These are phyloP conservation scores for Agroathelia rolfsii DNA, from an alignment of 1,284 basidiomycete species.

Conservation along the genomic window DNA sequence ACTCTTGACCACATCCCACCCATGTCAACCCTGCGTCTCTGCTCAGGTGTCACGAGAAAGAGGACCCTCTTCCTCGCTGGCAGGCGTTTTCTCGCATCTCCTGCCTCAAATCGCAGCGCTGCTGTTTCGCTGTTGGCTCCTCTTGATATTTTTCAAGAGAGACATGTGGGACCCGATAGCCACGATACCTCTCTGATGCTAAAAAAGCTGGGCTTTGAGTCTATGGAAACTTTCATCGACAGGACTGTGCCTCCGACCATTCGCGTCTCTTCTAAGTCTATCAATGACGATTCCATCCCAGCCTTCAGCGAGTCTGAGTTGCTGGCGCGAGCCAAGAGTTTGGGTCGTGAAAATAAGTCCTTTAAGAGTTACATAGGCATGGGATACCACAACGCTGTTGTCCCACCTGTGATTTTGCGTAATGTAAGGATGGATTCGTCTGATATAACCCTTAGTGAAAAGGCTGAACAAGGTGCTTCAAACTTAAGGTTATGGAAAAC, in stretches of 20 bases:
- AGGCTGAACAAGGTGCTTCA: no score
- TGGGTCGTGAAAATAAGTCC: constrained; percentile 72
- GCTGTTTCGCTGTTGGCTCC: constrained; percentile 71
- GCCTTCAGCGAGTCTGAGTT: constrained; percentile 85
- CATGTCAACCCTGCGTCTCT: no score
- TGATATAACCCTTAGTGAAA: no score
- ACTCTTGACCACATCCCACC: no score
- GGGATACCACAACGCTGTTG: constrained; percentile 94
- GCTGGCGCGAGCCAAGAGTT: constrained; percentile 60
- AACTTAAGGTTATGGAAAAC: constrained; percentile 89
- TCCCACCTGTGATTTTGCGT: constrained; percentile 87
- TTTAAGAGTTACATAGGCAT: constrained; percentile 95
- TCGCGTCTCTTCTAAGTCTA: constrained; percentile 50
- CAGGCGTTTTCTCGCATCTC: no score
- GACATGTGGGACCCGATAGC: constrained; percentile 85
- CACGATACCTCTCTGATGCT: constrained; percentile 75
- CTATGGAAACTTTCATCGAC: constrained; percentile 79
- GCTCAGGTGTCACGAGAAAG: no score
- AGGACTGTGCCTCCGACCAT: constrained; percentile 77
- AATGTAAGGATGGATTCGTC: no score
- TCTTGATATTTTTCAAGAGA: constrained; percentile 79
- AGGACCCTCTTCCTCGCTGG: no score
- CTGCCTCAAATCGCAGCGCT: no score
- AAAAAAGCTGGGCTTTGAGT: constrained; percentile 66
- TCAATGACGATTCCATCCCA: constrained; percentile 63